Evolutionary conservation across 2,329 filamentous ascomycete species (phyloP).

Genomic region (Blastomyces parvus): DNA sequence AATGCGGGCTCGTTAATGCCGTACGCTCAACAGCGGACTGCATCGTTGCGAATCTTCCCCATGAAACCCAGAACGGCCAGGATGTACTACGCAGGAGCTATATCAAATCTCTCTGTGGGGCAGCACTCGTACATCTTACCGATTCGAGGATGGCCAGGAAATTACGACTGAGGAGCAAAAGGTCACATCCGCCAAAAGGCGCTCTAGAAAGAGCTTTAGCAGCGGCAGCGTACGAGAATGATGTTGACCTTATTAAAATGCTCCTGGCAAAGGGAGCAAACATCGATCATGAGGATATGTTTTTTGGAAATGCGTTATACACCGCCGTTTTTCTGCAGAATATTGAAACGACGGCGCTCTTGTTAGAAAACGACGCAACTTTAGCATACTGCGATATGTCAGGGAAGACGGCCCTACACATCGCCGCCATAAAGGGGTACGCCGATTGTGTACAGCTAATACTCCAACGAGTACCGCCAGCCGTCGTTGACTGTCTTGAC

Average conservation of each 20-base stretch:
- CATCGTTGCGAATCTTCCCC: neutral
- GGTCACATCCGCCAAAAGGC: neutral
- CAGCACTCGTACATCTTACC: conserved; percentile 3
- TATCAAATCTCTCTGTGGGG: neutral
- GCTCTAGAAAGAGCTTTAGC: neutral
- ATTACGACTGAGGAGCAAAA: neutral
- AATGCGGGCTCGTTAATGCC: neutral
- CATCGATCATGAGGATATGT: conserved; percentile 1
- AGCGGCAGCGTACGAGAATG: neutral
- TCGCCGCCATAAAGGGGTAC: neutral
- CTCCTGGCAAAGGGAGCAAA: conserved; percentile 6
- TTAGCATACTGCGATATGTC: neutral
- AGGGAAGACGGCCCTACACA: conserved; percentile 1
- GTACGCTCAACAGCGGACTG: neutral
- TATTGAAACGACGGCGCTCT: neutral
- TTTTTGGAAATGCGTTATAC: conserved; percentile 8
- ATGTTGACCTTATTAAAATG: neutral
- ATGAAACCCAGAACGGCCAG: neutral
- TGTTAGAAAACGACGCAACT: conserved; percentile 1
- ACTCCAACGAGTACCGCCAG: neutral
- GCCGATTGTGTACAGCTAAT: neutral
- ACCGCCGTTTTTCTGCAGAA: neutral
- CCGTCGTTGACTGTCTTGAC: neutral
- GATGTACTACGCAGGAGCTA: neutral
- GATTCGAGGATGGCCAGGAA: conserved; percentile 3